Base-by-base conservation (phyloP, 176 grass and related monocot genomes). In the Phoenix dactylifera region DNA sequence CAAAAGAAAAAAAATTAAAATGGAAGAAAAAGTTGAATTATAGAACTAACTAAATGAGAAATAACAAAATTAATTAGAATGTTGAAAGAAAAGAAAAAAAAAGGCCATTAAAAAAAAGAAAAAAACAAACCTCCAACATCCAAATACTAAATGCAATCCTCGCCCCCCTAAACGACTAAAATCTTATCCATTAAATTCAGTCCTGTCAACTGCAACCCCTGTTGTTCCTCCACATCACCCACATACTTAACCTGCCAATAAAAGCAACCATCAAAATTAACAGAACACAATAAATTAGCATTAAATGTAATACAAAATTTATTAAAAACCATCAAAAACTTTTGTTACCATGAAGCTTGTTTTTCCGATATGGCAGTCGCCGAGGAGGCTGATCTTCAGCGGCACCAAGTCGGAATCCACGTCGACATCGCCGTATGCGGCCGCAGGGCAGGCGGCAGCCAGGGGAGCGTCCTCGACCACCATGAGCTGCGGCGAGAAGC, bases 161-260 rank as follows among this genome's bases (percentile, higher is more conserved):
- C 16, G 81, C 92, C 23, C 74, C n/a, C 32, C 81, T 61, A 63
- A n/a, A 97, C 76, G 2, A 69, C 65, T 35, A 91, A 77, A 15
- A 75, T 79, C 75, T 97, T 97, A 75, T 97, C 92, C 92, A 97
- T 97, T 25, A 97, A 78, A 78, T 97, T 97, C 25, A 97, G 78
- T 28, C 92, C 92, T 15, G 69, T 81, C 80, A 91, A 85, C 78
- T 91, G 77, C 79, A 97, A 68, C 25, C 92, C 92, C 25, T 75
- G 85, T 63, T 82, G 87, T 57, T 80, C 87, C 62, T 91, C 84
- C 72, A 59, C 81, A 10, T 85, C 76, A 3, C 92, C 92, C 26
- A 91, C 81, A 70, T 97, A 97, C 72, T 91, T 97, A 29, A 82
- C 75, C 92, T 97, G 49, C 4, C 50, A 12, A 28, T 23, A 54